Evolutionary conservation across 805 yeast genomes (phyloP).

Genomic region (Ogataea kodamae): DNA sequence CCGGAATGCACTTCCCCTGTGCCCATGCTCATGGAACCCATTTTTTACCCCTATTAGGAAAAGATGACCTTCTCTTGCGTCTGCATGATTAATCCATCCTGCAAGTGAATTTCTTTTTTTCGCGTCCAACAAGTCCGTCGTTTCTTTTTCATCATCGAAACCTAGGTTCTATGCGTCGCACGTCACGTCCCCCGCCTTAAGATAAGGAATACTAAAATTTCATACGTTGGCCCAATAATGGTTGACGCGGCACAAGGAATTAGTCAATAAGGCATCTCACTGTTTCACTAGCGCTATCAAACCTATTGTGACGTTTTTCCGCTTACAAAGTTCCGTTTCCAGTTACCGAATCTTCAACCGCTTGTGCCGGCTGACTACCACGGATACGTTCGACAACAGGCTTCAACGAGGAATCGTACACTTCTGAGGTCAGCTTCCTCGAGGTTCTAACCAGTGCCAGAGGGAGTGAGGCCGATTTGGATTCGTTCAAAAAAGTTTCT

Average conservation of each 20-base stretch:
- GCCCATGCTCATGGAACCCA: background rate
- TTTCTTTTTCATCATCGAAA: conserved; percentile 1
- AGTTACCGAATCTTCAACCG: conserved; percentile 21
- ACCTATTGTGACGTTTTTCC: no score
- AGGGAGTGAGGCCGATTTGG: conserved; percentile 29
- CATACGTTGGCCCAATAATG: no score
- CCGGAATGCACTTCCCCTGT: no score
- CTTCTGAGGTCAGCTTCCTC: conserved; percentile 36
- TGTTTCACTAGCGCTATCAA: no score
- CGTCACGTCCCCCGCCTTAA: no score
- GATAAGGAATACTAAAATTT: no score
- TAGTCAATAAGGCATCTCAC: no score
- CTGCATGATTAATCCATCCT: background rate
- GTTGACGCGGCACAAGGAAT: no score
- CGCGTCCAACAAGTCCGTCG: background rate
- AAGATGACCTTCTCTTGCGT: background rate
- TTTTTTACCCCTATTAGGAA: background rate
- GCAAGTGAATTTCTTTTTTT: conserved; percentile 1
- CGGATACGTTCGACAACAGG: conserved; percentile 31
- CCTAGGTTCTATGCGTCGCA: no score
- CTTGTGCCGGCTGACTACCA: conserved; percentile 21
- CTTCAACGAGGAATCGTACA: conserved; percentile 29
- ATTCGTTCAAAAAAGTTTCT: conserved; percentile 31
- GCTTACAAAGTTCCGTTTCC: conserved; percentile 4
- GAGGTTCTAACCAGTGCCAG: conserved; percentile 37